A percentile compares a stretch with the other conserved stretches of the same genome.
phyloP scores from a whole-genome alignment of 768 basidiomycete genomes.

The Tremella fuciformis region DNA sequence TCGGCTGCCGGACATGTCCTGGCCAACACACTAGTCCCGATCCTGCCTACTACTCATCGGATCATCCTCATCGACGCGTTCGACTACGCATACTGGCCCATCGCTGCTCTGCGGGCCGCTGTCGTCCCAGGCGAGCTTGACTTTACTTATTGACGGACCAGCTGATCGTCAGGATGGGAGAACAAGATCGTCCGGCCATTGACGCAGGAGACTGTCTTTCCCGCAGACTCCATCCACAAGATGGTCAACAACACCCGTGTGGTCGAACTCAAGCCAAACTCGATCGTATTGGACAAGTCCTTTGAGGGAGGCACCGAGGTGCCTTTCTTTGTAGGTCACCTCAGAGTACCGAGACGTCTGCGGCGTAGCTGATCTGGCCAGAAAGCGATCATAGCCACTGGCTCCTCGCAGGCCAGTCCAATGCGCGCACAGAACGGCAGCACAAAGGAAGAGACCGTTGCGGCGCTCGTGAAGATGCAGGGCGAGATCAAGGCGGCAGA shows the following conservation, averaged over 20 bases:
- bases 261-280: conserved; percentile 32
- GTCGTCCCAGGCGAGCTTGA: conserved; percentile 39
- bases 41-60: conserved; percentile 34
- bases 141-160: not conserved
- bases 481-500: conserved; percentile 55
- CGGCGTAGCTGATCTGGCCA: conserved; percentile 15
- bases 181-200: conserved; percentile 34
- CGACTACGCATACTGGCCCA: conserved; percentile 38
- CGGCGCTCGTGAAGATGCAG: conserved; percentile 54
- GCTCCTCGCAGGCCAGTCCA: conserved; percentile 42
- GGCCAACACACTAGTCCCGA: conserved; percentile 32
- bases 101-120: conserved; percentile 40
- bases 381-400: conserved; percentile 48
- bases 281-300: conserved; percentile 43
- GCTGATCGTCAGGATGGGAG: conserved; percentile 42
- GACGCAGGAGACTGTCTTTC: conserved; percentile 36
- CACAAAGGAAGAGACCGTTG: conserved; percentile 17
- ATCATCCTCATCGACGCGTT: conserved; percentile 45
- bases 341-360: not conserved
- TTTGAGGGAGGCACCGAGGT: conserved; percentile 44
- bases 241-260: conserved; percentile 45
- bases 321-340: conserved; percentile 43
- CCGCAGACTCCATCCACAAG: conserved; percentile 28
- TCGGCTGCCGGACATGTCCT: conserved; percentile 34
- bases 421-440: conserved; percentile 33